These are phyloP conservation scores for Xylaria sp. DNA, from an alignment of 2,329 filamentous ascomycete species.

Conservation along the genomic window DNA sequence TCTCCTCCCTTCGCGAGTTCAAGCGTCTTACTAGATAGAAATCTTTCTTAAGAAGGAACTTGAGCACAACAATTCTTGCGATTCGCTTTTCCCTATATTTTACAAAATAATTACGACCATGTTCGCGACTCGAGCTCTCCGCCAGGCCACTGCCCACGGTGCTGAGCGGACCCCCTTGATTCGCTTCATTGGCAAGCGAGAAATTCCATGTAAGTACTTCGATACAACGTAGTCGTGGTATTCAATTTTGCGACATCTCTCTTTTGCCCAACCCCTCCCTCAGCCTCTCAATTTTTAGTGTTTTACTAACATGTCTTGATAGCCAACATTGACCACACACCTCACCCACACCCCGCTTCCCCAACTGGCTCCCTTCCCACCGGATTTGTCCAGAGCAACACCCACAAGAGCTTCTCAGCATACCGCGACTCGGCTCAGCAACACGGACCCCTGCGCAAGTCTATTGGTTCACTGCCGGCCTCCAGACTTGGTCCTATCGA, in stretches of 20 bases:
- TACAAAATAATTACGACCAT: slow-evolving; percentile 53
- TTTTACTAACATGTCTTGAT: slow-evolving; percentile 43
- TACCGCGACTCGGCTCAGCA: slow-evolving; percentile 84
- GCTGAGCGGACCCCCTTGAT: slow-evolving; percentile 71
- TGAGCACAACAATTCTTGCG: background rate
- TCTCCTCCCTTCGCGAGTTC: background rate
- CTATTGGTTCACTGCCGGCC: slow-evolving; percentile 66
- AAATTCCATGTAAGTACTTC: slow-evolving; percentile 64
- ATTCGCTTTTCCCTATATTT: slow-evolving; percentile 30
- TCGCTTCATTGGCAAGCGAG: slow-evolving; percentile 70
- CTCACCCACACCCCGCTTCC: slow-evolving; percentile 77
- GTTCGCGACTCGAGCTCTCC: slow-evolving; percentile 67
- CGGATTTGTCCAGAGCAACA: slow-evolving; percentile 58
- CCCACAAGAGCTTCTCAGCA: slow-evolving; percentile 74
- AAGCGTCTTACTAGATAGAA: slow-evolving; percentile 5
- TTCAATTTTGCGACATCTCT: background rate
- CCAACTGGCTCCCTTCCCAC: slow-evolving; percentile 72
- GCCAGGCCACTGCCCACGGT: slow-evolving; percentile 68
- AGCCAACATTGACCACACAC: slow-evolving; percentile 79
- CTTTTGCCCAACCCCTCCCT: background rate
- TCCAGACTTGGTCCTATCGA: slow-evolving; percentile 77
- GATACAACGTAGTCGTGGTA: background rate
- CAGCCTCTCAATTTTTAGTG: background rate
- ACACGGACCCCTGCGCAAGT: slow-evolving; percentile 77
- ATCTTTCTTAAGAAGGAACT: background rate